phyloP scores from a whole-genome alignment of 768 basidiomycete species.

The Tulasnella sp. region DNA sequence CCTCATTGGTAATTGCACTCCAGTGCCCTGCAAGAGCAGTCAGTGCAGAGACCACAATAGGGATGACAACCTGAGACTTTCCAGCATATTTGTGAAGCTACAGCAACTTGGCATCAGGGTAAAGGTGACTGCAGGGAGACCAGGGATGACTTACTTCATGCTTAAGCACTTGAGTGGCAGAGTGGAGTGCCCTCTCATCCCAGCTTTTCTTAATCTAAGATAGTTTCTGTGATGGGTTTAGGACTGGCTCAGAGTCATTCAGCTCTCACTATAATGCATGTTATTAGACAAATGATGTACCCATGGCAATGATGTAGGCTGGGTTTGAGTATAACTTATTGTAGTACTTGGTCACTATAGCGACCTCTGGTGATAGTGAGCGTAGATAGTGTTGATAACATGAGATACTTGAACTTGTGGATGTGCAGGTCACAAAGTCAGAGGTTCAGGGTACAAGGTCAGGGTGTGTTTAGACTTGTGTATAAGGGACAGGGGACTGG shows the following conservation, averaged over 20 bases:
- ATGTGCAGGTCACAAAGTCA: too few species aligned
- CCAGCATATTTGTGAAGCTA: neutral
- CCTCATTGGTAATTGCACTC: neutral
- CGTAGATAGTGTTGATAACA: too few species aligned
- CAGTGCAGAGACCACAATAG: too few species aligned
- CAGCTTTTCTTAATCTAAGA: neutral
- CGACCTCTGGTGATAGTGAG: too few species aligned
- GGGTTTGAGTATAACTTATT: too few species aligned
- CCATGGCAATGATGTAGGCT: neutral
- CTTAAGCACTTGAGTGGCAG: neutral
- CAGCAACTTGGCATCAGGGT: neutral
- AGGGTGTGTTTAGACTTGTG: too few species aligned
- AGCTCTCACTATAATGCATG: too few species aligned
- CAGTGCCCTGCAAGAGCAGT: neutral
- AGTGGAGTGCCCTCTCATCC: neutral
- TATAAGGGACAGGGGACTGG: too few species aligned
- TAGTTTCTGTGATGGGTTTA: neutral
- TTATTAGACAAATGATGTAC: neutral
- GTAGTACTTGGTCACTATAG: neutral
- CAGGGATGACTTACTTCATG: neutral
- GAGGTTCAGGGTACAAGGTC: too few species aligned
- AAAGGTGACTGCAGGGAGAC: neutral
- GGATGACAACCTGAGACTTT: too few species aligned
- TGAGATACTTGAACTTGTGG: too few species aligned
- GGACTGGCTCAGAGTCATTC: neutral